Evolutionary conservation across 1,139 yeast genomes (phyloP), one percentile per base, ranked within the genome.

Genomic region (Zygosaccharomyces sapae): DNA sequence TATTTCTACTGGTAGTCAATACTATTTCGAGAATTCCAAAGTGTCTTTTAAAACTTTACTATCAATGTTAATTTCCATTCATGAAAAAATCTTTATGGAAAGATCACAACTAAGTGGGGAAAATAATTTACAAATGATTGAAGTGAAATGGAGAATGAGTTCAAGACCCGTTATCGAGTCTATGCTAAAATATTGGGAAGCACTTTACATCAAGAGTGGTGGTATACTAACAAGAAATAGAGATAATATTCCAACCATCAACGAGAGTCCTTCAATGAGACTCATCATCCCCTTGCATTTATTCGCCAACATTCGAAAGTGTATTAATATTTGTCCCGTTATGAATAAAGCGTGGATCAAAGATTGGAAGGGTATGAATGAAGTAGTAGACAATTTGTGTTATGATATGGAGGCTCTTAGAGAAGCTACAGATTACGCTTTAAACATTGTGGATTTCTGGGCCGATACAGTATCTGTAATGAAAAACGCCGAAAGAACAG

Each of bases 21-120:
- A 69, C 18, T 52, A 66, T 40, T 62, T 58, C 42, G 68, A 66
- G 34, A 59, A 57, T 13, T 69, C 71, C 45, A 71, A 69, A 37
- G 64, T 79, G 18, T 78, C 85, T 2, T 72, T 75, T 60, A 74
- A 77, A 52, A 80, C 88, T 16, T 63, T 83, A 49, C 67, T 89
- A 41, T 76, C 86, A 2, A 71, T 86, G 55, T 70, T 88, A 56
- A 77, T 86, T 69, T 81, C 86, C 29, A 72, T 86, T 40, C 92
- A 86, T 62, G 88, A 86, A 58, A 77, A 74, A 57, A 81, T 86
- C 36, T 83, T 78, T 60, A 63, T 68, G 31, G 81, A 79, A 55
- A 68, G 80, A 49, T 62, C 60, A 35, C 61, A 63, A 9, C 51
- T 72, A 40, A 70, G 66, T 47, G 54, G 55, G 22, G 69, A 65